Evolutionary conservation across 148 eudicot species (phyloP).

Genomic region (Spergularia bocconei): DNA sequence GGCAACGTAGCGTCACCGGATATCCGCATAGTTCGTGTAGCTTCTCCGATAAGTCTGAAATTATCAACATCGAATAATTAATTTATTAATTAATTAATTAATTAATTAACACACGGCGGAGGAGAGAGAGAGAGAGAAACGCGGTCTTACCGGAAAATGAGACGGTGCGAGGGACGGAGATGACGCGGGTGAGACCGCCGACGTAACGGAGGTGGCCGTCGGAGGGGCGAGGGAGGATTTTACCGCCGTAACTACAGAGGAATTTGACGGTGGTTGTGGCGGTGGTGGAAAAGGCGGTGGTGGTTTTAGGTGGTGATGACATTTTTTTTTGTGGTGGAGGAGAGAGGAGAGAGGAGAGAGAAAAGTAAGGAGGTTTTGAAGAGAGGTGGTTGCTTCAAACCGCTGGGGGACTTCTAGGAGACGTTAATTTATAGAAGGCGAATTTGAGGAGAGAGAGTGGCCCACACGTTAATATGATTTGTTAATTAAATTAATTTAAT

Average conservation of each 20-base stretch:
- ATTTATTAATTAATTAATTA: no score
- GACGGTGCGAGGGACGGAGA: slow-evolving; percentile 58
- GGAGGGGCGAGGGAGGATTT: slow-evolving; percentile 67
- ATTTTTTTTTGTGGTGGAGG: background rate
- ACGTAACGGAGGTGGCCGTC: slow-evolving; percentile 73
- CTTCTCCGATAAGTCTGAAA: slow-evolving; percentile 58
- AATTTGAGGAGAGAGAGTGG: background rate
- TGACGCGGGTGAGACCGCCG: slow-evolving; percentile 79
- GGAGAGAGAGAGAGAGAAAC: background rate
- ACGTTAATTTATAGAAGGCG: slow-evolving; percentile 21
- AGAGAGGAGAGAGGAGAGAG: background rate
- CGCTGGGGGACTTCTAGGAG: background rate
- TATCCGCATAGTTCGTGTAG: slow-evolving; percentile 61
- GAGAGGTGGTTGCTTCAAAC: slow-evolving; percentile 29
- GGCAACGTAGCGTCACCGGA: slow-evolving; percentile 55
- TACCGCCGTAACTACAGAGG: slow-evolving; percentile 81
- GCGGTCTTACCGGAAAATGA: slow-evolving; percentile 44
- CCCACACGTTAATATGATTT: slow-evolving; percentile 1
- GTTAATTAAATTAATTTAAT: background rate
- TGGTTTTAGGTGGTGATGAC: background rate
- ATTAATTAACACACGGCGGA: no score
- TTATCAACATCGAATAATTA: background rate
- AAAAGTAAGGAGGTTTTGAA: background rate
- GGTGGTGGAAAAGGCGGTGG: background rate
- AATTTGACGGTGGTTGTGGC: slow-evolving; percentile 42